These are phyloP conservation scores for Micromonas pusilla DNA, from an alignment of 139 green algal species.

Conservation along the genomic window DNA sequence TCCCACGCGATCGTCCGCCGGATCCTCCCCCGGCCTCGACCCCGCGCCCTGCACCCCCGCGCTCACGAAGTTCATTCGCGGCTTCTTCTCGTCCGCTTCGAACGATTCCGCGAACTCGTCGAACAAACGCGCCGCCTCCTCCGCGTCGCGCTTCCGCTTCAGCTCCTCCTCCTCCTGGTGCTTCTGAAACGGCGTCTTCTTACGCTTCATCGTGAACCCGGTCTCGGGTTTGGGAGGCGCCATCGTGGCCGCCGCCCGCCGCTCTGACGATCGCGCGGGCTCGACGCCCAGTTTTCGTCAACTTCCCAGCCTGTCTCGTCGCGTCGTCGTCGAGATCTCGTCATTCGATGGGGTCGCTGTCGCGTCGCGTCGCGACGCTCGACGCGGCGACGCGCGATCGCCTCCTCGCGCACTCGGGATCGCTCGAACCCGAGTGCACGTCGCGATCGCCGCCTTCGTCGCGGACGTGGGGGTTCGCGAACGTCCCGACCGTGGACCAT, in stretches of 20 bases:
- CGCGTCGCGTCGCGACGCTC: too few species aligned
- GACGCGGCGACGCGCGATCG: too few species aligned
- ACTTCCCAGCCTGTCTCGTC: too few species aligned
- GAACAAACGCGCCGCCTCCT: slow-evolving; percentile 78
- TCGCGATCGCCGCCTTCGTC: not conserved
- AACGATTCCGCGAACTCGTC: slow-evolving; percentile 88
- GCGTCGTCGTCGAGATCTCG: too few species aligned
- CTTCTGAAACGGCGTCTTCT: slow-evolving; percentile 88
- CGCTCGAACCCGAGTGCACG: not conserved
- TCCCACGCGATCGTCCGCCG: slow-evolving; percentile 45
- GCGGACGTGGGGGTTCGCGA: too few species aligned
- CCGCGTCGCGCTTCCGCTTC: slow-evolving; percentile 50
- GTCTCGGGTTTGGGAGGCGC: slow-evolving; percentile 31
- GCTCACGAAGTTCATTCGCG: slow-evolving; percentile 41
- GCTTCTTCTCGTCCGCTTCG: slow-evolving; percentile 39
- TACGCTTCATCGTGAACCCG: slow-evolving; percentile 50
- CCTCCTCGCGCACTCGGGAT: too few species aligned
- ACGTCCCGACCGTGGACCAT: too few species aligned
- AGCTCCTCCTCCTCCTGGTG: slow-evolving; percentile 83
- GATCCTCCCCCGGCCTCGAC: slow-evolving; percentile 25
- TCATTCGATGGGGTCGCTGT: too few species aligned
- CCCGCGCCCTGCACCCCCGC: slow-evolving; percentile 28
- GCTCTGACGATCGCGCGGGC: too few species aligned
- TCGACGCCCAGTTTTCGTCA: too few species aligned
- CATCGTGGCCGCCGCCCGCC: too few species aligned